phyloP scores from a whole-genome alignment of 768 basidiomycete species.

The Naganishia friedmannii region DNA sequence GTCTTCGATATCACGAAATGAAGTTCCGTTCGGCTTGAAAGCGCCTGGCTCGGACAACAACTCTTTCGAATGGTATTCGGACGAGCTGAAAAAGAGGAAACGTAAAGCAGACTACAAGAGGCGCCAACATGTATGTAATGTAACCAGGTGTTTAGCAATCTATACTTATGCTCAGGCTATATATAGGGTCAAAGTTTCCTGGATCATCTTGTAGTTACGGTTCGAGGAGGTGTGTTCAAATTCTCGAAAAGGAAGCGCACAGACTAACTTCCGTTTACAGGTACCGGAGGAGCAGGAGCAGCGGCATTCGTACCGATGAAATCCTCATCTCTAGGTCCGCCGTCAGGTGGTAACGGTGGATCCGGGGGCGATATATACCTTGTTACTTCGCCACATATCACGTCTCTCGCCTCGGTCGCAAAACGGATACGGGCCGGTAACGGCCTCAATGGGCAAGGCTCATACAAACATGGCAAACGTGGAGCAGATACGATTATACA shows the following conservation, averaged over 20 bases:
- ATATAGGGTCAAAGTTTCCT: slow-evolving; percentile 71
- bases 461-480: slow-evolving; percentile 78
- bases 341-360: slow-evolving; percentile 91
- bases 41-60: not conserved
- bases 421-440: slow-evolving; percentile 66
- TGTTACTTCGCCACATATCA: slow-evolving; percentile 70
- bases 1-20: not conserved
- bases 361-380: slow-evolving; percentile 84
- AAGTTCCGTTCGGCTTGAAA: not conserved
- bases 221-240: slow-evolving; percentile 64
- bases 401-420: slow-evolving; percentile 70
- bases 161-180: not conserved
- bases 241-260: not conserved
- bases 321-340: slow-evolving; percentile 75
- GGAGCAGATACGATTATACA: slow-evolving; percentile 70
- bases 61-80: slow-evolving; percentile 13
- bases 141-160: no score
- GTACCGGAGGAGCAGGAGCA: slow-evolving; percentile 84
- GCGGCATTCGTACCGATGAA: slow-evolving; percentile 91
- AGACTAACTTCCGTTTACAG: slow-evolving; percentile 52
- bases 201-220: slow-evolving; percentile 74
- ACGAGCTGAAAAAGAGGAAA: slow-evolving; percentile 22
- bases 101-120: slow-evolving; percentile 27
- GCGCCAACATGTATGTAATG: slow-evolving; percentile 22
- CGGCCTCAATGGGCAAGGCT: slow-evolving; percentile 74